phyloP scores from a whole-genome alignment of 768 basidiomycete species.

The Tylopilus cervinicoccineus region DNA sequence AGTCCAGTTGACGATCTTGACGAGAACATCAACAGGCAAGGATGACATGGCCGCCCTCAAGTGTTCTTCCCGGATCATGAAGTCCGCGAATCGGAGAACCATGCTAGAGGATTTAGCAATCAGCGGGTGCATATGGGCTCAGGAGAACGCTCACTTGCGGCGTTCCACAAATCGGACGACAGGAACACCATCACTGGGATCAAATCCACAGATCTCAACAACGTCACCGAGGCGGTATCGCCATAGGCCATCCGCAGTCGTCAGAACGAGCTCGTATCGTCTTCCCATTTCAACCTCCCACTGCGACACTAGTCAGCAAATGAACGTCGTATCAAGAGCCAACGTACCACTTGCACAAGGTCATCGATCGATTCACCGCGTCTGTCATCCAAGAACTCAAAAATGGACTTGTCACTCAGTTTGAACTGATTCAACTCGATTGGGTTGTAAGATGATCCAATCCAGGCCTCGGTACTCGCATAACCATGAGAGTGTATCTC shows the following conservation, averaged over 20 bases:
- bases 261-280: slow-evolving; percentile 18
- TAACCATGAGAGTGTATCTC: background rate
- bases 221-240: slow-evolving; percentile 19
- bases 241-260: slow-evolving; percentile 19
- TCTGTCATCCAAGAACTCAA: slow-evolving; percentile 19
- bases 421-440: slow-evolving; percentile 8
- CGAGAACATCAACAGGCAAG: background rate
- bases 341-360: background rate
- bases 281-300: slow-evolving; percentile 12
- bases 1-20: slow-evolving; percentile 15
- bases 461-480: no score
- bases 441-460: slow-evolving; percentile 3
- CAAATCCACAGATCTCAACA: slow-evolving; percentile 20
- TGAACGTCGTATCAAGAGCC: background rate
- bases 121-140: background rate
- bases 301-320: slow-evolving; percentile 8
- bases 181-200: slow-evolving; percentile 14
- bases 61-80: slow-evolving; percentile 10
- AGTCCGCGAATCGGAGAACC: background rate
- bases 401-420: background rate
- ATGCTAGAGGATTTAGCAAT: background rate
- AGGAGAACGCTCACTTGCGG: slow-evolving; percentile 9
- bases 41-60: slow-evolving; percentile 6
- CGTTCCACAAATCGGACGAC: slow-evolving; percentile 14
- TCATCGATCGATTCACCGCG: background rate